These are phyloP conservation scores for Rugonectria rugulosa DNA, from an alignment of 2,329 filamentous ascomycete species.

Conservation along the genomic window DNA sequence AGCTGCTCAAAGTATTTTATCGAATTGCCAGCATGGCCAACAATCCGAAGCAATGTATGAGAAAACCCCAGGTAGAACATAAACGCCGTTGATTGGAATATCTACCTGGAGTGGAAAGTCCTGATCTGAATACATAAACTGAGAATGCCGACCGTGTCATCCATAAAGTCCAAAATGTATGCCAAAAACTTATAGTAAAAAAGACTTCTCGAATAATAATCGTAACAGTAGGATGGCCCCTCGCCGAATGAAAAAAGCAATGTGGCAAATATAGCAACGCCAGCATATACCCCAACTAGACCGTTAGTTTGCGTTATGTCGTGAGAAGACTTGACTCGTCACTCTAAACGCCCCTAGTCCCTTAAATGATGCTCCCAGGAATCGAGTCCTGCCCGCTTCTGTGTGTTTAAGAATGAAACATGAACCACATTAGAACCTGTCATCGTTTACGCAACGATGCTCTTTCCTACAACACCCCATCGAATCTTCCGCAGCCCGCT, in stretches of 20 bases:
- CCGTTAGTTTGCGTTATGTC: slow-evolving; percentile 26
- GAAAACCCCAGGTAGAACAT: no score
- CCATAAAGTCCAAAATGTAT: slow-evolving; percentile 18
- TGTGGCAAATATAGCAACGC: slow-evolving; percentile 26
- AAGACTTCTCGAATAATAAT: neutral
- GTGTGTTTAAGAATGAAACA: neutral
- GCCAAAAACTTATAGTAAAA: slow-evolving; percentile 15
- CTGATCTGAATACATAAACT: slow-evolving; percentile 13
- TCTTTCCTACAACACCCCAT: slow-evolving; percentile 62
- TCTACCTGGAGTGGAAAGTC: slow-evolving; percentile 9
- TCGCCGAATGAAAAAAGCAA: slow-evolving; percentile 15
- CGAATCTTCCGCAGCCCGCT: slow-evolving; percentile 61
- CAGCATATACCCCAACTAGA: slow-evolving; percentile 17
- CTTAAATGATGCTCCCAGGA: slow-evolving; percentile 7
- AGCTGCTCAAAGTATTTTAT: no score
- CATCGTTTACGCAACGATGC: slow-evolving; percentile 53
- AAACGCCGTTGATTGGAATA: slow-evolving; percentile 19
- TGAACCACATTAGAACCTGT: slow-evolving; percentile 4
- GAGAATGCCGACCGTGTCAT: neutral
- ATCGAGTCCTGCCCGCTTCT: slow-evolving; percentile 7
- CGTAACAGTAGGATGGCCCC: neutral
- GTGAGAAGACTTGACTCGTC: slow-evolving; percentile 25
- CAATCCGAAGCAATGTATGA: neutral
- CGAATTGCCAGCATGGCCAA: no score
- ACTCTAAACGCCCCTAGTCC: slow-evolving; percentile 18